Percentiles rank a stretch among this genome's conserved stretches.
Evolutionary conservation across 116 monocot genomes (phyloP).

Genomic region (Cymodocea nodosa): DNA sequence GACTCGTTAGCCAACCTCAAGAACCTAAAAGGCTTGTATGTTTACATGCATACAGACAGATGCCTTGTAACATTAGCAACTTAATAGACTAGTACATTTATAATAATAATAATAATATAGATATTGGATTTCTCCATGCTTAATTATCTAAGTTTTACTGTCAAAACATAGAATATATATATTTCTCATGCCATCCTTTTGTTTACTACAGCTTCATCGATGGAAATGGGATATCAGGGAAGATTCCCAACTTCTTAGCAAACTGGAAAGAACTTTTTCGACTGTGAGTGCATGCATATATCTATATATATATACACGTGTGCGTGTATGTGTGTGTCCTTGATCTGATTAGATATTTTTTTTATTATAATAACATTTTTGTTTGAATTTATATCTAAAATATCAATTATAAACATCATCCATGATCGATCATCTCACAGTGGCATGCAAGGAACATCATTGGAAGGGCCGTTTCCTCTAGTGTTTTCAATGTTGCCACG

Average conservation of each 20-base stretch:
- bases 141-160: not conserved
- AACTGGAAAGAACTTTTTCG: slow-evolving; percentile 27
- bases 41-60: not conserved
- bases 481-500: slow-evolving; percentile 1
- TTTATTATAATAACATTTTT: too few relatives aligned
- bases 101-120: too few relatives aligned
- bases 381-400: too few relatives aligned
- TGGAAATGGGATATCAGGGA: too few relatives aligned
- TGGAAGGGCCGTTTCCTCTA: slow-evolving; percentile 12
- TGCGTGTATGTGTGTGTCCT: too few relatives aligned
- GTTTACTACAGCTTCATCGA: slow-evolving; percentile 14
- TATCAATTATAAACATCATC: too few relatives aligned
- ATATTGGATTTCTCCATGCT: too few relatives aligned
- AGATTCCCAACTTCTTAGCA: slow-evolving; percentile 25
- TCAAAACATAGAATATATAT: not conserved
- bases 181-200: not conserved
- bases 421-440: too few relatives aligned
- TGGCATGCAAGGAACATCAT: slow-evolving; percentile 17
- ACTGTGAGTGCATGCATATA: slow-evolving; percentile 24
- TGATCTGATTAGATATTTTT: too few relatives aligned
- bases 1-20: slow-evolving; percentile 30
- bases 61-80: too few relatives aligned
- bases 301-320: too few relatives aligned
- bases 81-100: not conserved
- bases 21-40: slow-evolving; percentile 30